Base-by-base conservation (phyloP, 2,329 filamentous ascomycete species). In the Tympanopsis confertula region DNA sequence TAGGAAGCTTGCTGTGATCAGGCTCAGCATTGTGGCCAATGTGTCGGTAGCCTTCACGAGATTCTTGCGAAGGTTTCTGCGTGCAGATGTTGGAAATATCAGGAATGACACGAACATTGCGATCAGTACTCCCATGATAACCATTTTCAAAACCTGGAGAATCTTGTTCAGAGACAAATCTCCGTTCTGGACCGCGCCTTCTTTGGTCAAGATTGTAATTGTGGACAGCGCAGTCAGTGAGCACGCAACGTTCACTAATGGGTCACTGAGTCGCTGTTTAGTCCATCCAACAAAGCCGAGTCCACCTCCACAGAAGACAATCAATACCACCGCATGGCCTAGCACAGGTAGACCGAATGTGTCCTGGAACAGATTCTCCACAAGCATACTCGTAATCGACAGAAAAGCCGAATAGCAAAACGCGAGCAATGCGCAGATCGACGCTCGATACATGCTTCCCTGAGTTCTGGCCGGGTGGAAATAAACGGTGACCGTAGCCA, bases 381-480 rank as follows among this genome's bases (percentile, higher is more conserved):
- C 62, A 19, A 63, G 71, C 75, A 82, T 81, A 49, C 74, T 80
- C 19, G 73, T 68, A 43, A 80, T 65, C 2, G 69, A 76, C 17
- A 82, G 52, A 39, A 78, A 62, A 1, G 71, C 66, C 3, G 74
- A 73, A 49, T 81, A 82, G 29, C 69, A 49, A 45, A 81, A 78
- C 0, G 75, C 77, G 13, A 74, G 61, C 20, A 71, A 52, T 2
- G 77, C 76, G 40, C 77, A 65, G 18, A 79, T 57, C 13, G 71
- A 66, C 2, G 76, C 77, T 50, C 80, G 70, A 32, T 71, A 63
- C 77, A 81, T 82, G 52, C 74, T 78, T 2, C 77, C 78, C 20
- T 69, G 64, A n/a, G 75, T 75, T 35, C 78, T 62, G 3, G 76
- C 74, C 12, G 78, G 76, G 49, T 82, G 77, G 47, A 82, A 82